A percentile compares a stretch with the other conserved stretches of the same genome.
Conservation (phyloP, 2,329 filamentous ascomycete species). For the Calycina marina region DNA sequence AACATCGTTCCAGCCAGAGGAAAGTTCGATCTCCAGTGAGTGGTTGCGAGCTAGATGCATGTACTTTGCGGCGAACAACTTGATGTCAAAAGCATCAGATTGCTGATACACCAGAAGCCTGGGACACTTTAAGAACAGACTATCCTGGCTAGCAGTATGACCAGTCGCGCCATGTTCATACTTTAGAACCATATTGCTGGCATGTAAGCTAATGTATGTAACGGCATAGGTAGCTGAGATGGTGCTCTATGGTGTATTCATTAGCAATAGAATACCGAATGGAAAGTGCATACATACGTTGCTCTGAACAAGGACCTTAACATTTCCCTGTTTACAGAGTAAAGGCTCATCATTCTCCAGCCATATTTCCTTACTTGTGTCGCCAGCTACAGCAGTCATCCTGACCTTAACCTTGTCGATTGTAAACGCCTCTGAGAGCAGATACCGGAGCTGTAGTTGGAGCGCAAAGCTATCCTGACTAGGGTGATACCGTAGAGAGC, state of each 20-base stretch:
- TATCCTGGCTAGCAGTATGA: constrained; percentile 6
- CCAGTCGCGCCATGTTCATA: constrained; percentile 42
- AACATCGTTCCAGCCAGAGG: constrained; percentile 60
- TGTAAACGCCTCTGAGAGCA: constrained; percentile 56
- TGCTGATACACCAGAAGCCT: constrained; percentile 63
- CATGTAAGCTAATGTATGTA: constrained; percentile 52
- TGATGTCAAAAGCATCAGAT: constrained; percentile 51
- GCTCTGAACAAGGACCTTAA: constrained; percentile 29
- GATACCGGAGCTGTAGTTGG: constrained; percentile 50
- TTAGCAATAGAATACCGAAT: constrained; percentile 11
- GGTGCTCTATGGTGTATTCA: constrained; percentile 33
- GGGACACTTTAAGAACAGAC: constrained; percentile 39
- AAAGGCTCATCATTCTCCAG: constrained; percentile 31
- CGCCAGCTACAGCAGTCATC: constrained; percentile 39
- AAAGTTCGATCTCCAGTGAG: constrained; percentile 58
- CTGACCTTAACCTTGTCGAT: constrained; percentile 51
- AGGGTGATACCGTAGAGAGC: constrained; percentile 53
- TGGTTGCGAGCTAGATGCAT: constrained; percentile 71
- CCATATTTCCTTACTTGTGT: constrained; percentile 52
- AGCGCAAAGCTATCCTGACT: constrained; percentile 64
- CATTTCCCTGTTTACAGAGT: constrained; percentile 31
- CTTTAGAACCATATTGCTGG: constrained; percentile 48
- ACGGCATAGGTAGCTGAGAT: constrained; percentile 63
- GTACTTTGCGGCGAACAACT: constrained; percentile 48
- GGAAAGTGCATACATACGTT: constrained; percentile 22